Conservation (phyloP, 352 stramenopile genomes). For the Phytopythium sindhum region DNA sequence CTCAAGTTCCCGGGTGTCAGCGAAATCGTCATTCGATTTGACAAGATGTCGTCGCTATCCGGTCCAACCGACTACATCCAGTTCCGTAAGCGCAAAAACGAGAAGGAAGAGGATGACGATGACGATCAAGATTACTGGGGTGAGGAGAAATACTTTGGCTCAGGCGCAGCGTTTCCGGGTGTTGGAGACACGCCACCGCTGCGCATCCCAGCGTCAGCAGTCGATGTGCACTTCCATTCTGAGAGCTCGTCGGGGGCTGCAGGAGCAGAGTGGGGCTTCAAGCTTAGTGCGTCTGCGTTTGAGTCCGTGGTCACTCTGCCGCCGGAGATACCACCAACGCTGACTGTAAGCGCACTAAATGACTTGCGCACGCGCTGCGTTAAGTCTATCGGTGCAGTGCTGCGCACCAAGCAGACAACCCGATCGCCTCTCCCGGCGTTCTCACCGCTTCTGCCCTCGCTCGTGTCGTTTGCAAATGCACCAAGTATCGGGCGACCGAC, state of each 20-base stretch:
- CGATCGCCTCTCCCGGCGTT: conserved; percentile 12
- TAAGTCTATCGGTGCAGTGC: conserved; percentile 41
- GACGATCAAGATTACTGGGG: conserved; percentile 47
- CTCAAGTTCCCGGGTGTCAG: conserved; percentile 61
- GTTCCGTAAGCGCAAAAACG: conserved; percentile 52
- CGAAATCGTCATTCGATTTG: conserved; percentile 82
- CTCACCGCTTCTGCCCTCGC: conserved; percentile 20
- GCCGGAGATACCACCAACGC: conserved; percentile 49
- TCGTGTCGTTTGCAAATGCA: conserved; percentile 45
- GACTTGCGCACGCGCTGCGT: conserved; percentile 60
- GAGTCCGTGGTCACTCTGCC: conserved; percentile 47
- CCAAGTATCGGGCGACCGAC: conserved; percentile 41
- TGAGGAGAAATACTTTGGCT: conserved; percentile 64
- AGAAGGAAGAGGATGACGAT: conserved; percentile 9
- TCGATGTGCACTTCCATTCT: conserved; percentile 75
- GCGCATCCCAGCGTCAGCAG: conserved; percentile 50
- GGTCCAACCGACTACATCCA: conserved; percentile 77
- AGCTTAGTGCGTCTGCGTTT: conserved; percentile 66
- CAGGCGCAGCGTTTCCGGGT: conserved; percentile 61
- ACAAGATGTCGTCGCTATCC: conserved; percentile 66
- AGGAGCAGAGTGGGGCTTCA: conserved; percentile 77
- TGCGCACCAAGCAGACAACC: conserved; percentile 19
- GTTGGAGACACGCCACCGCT: conserved; percentile 51
- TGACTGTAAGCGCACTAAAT: conserved; percentile 33
- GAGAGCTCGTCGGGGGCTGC: conserved; percentile 31